Evolutionary conservation across 2,329 filamentous ascomycete genomes (phyloP).

Genomic region (Cyclaneusma minus): DNA sequence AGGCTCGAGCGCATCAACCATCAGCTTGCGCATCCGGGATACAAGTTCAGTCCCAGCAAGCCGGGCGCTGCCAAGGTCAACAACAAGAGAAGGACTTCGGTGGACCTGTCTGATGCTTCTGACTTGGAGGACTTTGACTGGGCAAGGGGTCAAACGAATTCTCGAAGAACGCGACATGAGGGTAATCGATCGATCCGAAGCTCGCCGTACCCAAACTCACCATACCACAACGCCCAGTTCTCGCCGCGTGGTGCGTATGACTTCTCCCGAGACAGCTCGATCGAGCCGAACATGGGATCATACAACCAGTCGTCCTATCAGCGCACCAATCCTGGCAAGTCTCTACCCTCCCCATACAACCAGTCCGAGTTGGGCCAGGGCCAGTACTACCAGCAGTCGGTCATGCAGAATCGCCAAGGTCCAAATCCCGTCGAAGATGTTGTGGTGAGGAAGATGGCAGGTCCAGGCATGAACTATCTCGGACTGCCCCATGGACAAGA

Average conservation of each 20-base stretch:
- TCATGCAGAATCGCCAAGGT: constrained; percentile 10
- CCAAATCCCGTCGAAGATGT: constrained; percentile 24
- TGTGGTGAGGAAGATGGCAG: constrained; percentile 24
- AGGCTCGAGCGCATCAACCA: constrained; percentile 74
- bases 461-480: constrained; percentile 18
- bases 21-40: constrained; percentile 68
- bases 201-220: constrained; percentile 8
- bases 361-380: constrained; percentile 24
- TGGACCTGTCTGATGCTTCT: constrained; percentile 23
- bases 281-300: constrained; percentile 11
- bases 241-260: too few relatives aligned
- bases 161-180: too few relatives aligned
- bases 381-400: constrained; percentile 31
- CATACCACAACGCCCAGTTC: constrained; percentile 15
- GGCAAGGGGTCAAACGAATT: constrained; percentile 16
- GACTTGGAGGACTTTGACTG: constrained; percentile 32
- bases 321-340: constrained; percentile 31
- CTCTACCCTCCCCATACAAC: constrained; percentile 28
- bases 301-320: constrained; percentile 33
- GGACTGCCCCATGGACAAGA: constrained; percentile 21
- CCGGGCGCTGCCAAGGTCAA: constrained; percentile 23
- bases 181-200: too few relatives aligned
- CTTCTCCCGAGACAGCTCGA: constrained; percentile 15
- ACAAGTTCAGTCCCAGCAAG: constrained; percentile 88
- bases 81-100: constrained; percentile 30